These are phyloP conservation scores for Trichoderma koningii DNA, from an alignment of 2,329 filamentous ascomycete genomes.

Conservation along the genomic window DNA sequence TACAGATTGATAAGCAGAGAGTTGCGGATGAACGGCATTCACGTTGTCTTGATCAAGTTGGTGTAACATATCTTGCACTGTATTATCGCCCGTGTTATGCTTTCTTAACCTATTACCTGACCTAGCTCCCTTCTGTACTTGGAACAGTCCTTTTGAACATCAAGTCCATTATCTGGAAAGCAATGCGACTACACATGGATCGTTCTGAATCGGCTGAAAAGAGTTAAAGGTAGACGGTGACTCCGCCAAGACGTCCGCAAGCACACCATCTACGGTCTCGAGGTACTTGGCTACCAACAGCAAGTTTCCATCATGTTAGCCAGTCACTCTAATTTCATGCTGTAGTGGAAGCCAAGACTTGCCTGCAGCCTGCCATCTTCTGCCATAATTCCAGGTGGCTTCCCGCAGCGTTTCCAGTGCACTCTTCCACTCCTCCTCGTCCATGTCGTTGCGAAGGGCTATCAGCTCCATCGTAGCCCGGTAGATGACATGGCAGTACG, in stretches of 20 bases:
- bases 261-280: not conserved
- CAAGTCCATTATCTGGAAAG: not conserved
- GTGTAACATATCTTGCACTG: not conserved
- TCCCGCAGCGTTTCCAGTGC: constrained; percentile 16
- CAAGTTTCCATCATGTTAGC: not conserved
- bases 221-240: constrained; percentile 6
- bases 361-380: constrained; percentile 24
- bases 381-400: constrained; percentile 18
- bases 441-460: constrained; percentile 16
- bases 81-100: no score
- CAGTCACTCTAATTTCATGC: not conserved
- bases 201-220: constrained; percentile 18
- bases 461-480: constrained; percentile 18
- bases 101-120: no score
- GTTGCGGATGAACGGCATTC: not conserved
- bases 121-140: no score
- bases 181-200: constrained; percentile 17
- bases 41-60: not conserved
- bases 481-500: constrained; percentile 21
- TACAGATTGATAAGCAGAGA: not conserved
- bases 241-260: not conserved
- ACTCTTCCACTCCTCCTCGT: constrained; percentile 4
- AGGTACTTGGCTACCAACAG: constrained; percentile 4
- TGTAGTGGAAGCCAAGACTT: not conserved
- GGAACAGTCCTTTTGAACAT: no score